Conservation (phyloP, 2,329 filamentous ascomycete genomes). For the Didymella segeticola region DNA sequence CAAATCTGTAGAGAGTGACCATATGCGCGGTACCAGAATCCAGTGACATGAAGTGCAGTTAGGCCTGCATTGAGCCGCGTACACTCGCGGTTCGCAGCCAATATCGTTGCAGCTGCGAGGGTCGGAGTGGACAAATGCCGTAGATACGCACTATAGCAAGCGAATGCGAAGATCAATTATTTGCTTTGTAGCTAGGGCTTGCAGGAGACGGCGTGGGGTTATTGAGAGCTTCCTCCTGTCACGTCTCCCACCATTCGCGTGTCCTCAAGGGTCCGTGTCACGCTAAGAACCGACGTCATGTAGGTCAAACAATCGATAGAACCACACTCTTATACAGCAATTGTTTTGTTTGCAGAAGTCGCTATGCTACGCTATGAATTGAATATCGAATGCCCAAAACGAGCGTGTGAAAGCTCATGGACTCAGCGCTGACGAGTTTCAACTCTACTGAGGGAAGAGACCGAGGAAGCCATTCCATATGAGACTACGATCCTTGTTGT, state of each 20-base stretch:
- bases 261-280: conserved; percentile 18
- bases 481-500: conserved; percentile 59
- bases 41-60: conserved; percentile 47
- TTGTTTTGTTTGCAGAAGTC: not conserved
- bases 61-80: conserved; percentile 46
- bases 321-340: not conserved
- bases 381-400: not conserved
- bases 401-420: not conserved
- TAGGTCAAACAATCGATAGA: not conserved
- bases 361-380: conserved; percentile 19
- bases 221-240: conserved; percentile 11
- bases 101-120: conserved; percentile 21
- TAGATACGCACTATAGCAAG: not conserved
- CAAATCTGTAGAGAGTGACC: conserved; percentile 10
- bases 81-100: conserved; percentile 36
- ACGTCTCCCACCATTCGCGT: conserved; percentile 12
- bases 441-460: conserved; percentile 48
- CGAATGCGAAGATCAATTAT: not conserved
- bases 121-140: not conserved
- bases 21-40: conserved; percentile 44
- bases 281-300: conserved; percentile 20
- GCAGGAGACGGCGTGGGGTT: conserved; percentile 22
- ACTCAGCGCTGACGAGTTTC: not conserved
- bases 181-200: conserved; percentile 12
- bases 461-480: conserved; percentile 66